These are phyloP conservation scores for Aspergillus udagawae DNA, from an alignment of 2,329 filamentous ascomycete species.

Conservation along the genomic window DNA sequence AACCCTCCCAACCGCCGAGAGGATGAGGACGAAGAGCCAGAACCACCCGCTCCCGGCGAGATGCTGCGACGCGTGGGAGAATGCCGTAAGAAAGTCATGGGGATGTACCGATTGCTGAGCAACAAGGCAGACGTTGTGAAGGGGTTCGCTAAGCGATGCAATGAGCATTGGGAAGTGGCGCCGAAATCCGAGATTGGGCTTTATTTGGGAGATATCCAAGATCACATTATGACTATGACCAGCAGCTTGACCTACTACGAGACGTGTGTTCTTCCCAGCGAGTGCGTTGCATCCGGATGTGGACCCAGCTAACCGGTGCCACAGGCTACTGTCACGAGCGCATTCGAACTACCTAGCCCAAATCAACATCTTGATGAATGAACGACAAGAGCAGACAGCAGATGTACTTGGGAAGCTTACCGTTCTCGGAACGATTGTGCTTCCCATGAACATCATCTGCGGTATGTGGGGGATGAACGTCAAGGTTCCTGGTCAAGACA, in stretches of 20 bases:
- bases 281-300: slow-evolving; percentile 1
- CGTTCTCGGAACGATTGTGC: slow-evolving; percentile 90
- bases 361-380: slow-evolving; percentile 98
- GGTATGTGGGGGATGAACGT: slow-evolving; percentile 99
- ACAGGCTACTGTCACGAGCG: slow-evolving; percentile 78
- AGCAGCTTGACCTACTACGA: slow-evolving; percentile 94
- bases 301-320: slow-evolving; percentile 9
- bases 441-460: slow-evolving; percentile 99
- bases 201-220: slow-evolving; percentile 96
- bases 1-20: slow-evolving; percentile 32
- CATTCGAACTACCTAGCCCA: slow-evolving; percentile 98
- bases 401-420: slow-evolving; percentile 94
- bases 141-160: slow-evolving; percentile 96
- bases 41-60: slow-evolving; percentile 56
- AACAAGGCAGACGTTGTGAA: slow-evolving; percentile 99
- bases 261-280: slow-evolving; percentile 58
- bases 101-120: slow-evolving; percentile 82
- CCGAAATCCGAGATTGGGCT: slow-evolving; percentile 94
- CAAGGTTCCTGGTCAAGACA: slow-evolving; percentile 86
- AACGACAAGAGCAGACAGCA: slow-evolving; percentile 90
- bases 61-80: slow-evolving; percentile 92
- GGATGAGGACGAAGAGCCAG: slow-evolving; percentile 23
- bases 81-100: slow-evolving; percentile 96
- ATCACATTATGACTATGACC: slow-evolving; percentile 99
- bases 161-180: slow-evolving; percentile 95